phyloP scores from a whole-genome alignment of 2,329 filamentous ascomycete genomes.

The Stagonosporopsis cucurbitacearum region DNA sequence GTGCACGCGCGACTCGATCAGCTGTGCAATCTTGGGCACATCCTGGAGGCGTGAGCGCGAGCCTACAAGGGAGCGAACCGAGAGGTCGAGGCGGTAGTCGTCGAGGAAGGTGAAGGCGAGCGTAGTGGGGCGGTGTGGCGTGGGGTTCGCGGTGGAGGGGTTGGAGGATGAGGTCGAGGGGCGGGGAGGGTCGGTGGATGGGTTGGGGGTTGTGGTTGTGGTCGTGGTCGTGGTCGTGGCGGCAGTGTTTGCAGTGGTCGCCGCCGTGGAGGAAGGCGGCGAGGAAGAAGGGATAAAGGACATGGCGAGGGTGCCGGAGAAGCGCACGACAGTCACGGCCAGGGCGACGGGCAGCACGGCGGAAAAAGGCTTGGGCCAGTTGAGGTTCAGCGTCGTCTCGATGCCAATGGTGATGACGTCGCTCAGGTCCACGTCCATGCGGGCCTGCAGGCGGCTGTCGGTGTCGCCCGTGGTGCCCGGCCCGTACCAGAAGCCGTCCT shows the following conservation, averaged over 20 bases:
- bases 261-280: constrained; percentile 39
- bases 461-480: constrained; percentile 59
- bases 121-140: constrained; percentile 69
- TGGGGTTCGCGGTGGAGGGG: constrained; percentile 7
- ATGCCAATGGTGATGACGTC: constrained; percentile 95
- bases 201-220: constrained; percentile 46
- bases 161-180: constrained; percentile 30
- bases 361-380: constrained; percentile 89
- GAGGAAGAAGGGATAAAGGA: constrained; percentile 79
- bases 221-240: constrained; percentile 42
- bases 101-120: constrained; percentile 94
- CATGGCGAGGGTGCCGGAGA: constrained; percentile 92
- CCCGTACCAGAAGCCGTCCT: constrained; percentile 66
- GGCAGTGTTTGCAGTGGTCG: too few relatives aligned
- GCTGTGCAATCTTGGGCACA: constrained; percentile 85
- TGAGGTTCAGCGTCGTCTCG: constrained; percentile 91
- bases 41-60: constrained; percentile 82
- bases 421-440: constrained; percentile 96
- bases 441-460: constrained; percentile 82
- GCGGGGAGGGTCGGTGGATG: constrained; percentile 46
- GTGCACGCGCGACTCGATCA: constrained; percentile 80
- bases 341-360: constrained; percentile 91
- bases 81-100: constrained; percentile 84
- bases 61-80: constrained; percentile 78
- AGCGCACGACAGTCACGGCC: constrained; percentile 88